These are phyloP conservation scores for Cercospora zeina DNA, from an alignment of 2,329 filamentous ascomycete genomes.

Conservation along the genomic window DNA sequence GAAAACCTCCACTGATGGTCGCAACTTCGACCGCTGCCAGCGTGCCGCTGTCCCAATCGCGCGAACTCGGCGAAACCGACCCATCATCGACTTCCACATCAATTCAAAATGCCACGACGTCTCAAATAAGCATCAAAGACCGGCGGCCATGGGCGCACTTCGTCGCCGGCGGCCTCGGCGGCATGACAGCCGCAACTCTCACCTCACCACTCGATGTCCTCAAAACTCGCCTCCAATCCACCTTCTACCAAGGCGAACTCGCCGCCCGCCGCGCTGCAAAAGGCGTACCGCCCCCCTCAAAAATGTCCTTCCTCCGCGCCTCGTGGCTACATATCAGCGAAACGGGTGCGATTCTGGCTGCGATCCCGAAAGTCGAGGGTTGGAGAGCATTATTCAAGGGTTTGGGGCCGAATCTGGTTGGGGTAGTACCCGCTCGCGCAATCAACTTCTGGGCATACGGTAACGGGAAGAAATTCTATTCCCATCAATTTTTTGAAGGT, in stretches of 20 bases:
- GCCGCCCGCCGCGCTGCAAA: constrained; percentile 64
- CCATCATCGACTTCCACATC: constrained; percentile 24
- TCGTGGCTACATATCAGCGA: constrained; percentile 75
- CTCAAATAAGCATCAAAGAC: constrained; percentile 28
- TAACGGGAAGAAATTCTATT: constrained; percentile 82
- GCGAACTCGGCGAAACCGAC: constrained; percentile 35
- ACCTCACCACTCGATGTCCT: constrained; percentile 92
- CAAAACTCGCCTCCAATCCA: constrained; percentile 89
- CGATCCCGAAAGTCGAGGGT: constrained; percentile 79
- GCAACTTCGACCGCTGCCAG: constrained; percentile 14
- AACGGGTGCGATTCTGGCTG: constrained; percentile 79
- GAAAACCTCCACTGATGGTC: constrained; percentile 15
- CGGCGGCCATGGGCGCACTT: constrained; percentile 87
- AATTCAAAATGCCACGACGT: constrained; percentile 15
- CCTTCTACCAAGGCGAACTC: constrained; percentile 88
- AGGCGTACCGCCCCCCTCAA: constrained; percentile 53
- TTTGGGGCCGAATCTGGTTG: constrained; percentile 83
- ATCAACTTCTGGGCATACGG: constrained; percentile 96
- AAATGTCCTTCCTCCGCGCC: constrained; percentile 65
- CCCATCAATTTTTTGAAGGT: constrained; percentile 70
- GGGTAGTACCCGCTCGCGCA: constrained; percentile 82
- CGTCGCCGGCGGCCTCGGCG: constrained; percentile 82
- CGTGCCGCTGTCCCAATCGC: constrained; percentile 18
- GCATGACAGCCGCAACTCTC: constrained; percentile 88
- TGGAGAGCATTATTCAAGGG: constrained; percentile 90